Base-by-base conservation (phyloP, 305 asterid genomes). In the Stenogyne calaminthoides region DNA sequence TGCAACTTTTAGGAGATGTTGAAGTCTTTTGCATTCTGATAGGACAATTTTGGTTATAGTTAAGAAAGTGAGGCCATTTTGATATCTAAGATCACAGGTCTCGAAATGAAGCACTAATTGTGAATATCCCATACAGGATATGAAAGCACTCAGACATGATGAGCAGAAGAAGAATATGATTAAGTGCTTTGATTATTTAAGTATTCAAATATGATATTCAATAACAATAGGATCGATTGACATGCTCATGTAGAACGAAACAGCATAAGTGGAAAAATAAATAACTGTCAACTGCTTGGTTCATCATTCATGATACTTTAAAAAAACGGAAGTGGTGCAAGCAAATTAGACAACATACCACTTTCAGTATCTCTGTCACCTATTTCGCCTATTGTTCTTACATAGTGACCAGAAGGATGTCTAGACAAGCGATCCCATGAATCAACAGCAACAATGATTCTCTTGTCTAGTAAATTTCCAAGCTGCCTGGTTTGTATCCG, bases 401-500 rank as follows among this genome's bases (percentile, higher is more conserved):
- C 90, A 84, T 95, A 95, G 80, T 91, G 99, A 72, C 99, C 98
- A 60, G 89, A 88, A 44, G 99, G 99, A 81, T 88, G 86, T 82
- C 98, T 90, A 74, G 98, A 95, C 76, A 80, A 76, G 51, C 88
- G 86, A 77, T 95, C 98, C 99, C 98, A 93, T 72, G 96, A 88
- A 87, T 95, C 99, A 82, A 91, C 97, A 34, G 97, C 83, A 71
- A 92, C 97, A 60, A 95, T 84, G 63, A 95, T 95, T 81, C 99
- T 85, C 81, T 95, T 92, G 87, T 88, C 97, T 64, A 95, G 78
- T 49, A 95, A 88, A 80, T 95, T 95, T 66, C 91, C 91, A 72
- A 95, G 96, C 81, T 93, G 99, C 12, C 99, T 89, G 7, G 99
- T 95, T 84, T 91, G 96, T 82, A 95, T 83, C 74, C 97, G 95